Evolutionary conservation across 148 eudicot species (phyloP).

Genomic region (Nyssa sinensis): DNA sequence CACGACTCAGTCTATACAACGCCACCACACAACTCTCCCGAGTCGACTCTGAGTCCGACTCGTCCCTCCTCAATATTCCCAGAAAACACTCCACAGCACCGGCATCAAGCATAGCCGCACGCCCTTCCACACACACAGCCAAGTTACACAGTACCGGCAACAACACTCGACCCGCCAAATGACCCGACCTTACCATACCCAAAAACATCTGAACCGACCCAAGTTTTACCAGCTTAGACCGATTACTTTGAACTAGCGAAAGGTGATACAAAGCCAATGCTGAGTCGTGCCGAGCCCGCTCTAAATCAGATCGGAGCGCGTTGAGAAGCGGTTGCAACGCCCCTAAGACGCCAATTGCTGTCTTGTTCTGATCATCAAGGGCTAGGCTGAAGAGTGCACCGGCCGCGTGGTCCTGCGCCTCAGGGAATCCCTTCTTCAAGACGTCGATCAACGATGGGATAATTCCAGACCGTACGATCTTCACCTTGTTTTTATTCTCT

Average conservation of each 20-base stretch:
- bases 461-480: conserved; percentile 80
- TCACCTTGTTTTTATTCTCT: conserved; percentile 75
- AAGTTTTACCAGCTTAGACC: conserved; percentile 66
- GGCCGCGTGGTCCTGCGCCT: conserved; percentile 82
- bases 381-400: conserved; percentile 89
- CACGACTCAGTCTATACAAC: conserved; percentile 63
- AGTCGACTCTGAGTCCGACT: conserved; percentile 56
- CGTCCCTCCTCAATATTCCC: conserved; percentile 43
- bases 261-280: conserved; percentile 82
- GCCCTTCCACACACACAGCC: conserved; percentile 66
- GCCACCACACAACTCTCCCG: conserved; percentile 77
- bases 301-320: conserved; percentile 55
- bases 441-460: conserved; percentile 71
- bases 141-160: conserved; percentile 70
- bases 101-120: conserved; percentile 76
- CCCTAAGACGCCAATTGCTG: conserved; percentile 80
- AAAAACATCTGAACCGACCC: conserved; percentile 56
- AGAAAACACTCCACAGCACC: conserved; percentile 64
- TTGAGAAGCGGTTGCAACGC: conserved; percentile 73
- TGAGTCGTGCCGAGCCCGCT: conserved; percentile 71
- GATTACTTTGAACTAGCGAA: conserved; percentile 70
- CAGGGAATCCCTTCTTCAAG: conserved; percentile 57
- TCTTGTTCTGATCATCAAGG: conserved; percentile 77
- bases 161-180: conserved; percentile 58
- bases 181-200: conserved; percentile 57